Conservation (phyloP, 495 filamentous ascomycete genomes). For the Alectoria sarmentosa region DNA sequence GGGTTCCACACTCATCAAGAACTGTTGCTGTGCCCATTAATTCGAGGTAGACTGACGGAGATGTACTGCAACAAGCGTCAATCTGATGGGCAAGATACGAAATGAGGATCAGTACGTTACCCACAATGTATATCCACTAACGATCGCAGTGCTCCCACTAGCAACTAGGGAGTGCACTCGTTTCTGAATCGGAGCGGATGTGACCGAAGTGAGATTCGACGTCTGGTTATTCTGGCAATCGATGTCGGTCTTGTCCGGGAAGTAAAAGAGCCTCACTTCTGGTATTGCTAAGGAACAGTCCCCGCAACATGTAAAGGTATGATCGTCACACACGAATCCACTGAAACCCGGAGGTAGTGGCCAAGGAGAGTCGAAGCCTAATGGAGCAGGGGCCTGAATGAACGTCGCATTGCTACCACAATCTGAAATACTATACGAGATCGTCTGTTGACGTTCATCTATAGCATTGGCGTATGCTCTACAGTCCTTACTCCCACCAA, state of each 20-base stretch:
- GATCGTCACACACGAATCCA: not conserved
- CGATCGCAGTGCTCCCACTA: constrained; percentile 7
- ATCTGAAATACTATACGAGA: not conserved
- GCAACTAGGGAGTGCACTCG: constrained; percentile 1
- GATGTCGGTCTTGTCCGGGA: not conserved
- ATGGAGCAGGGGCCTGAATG: not conserved
- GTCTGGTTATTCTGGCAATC: not conserved
- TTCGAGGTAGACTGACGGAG: constrained; percentile 20
- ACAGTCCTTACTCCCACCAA: constrained; percentile 11
- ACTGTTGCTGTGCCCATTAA: constrained; percentile 4
- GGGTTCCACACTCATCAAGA: not conserved
- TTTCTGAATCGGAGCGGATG: not conserved
- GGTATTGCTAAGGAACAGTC: not conserved
- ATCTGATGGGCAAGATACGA: too few species aligned
- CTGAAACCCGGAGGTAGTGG: not conserved
- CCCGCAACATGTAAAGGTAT: not conserved
- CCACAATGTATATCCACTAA: constrained; percentile 17
- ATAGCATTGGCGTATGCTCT: not conserved
- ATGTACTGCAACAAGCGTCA: constrained; percentile 12
- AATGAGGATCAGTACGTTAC: not conserved
- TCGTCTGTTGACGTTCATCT: not conserved
- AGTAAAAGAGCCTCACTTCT: constrained; percentile 11
- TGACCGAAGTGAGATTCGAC: not conserved
- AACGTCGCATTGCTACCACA: not conserved
- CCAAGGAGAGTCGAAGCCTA: not conserved